These are phyloP conservation scores for Colletotrichum simmondsii DNA, from an alignment of 2,329 filamentous ascomycete genomes.

Conservation along the genomic window DNA sequence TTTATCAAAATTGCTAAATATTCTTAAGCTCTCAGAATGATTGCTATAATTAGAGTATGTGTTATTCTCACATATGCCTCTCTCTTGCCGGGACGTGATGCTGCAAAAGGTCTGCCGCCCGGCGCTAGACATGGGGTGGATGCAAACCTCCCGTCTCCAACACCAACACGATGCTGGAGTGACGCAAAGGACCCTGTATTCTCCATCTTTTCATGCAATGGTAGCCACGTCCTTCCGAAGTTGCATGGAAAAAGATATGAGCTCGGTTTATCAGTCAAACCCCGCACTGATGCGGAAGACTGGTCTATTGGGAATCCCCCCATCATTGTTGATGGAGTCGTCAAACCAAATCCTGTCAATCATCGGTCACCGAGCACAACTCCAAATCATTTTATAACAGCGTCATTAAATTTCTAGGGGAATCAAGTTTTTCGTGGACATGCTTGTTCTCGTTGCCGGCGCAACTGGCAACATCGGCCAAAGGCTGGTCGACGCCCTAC, in stretches of 20 bases:
- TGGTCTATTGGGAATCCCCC: too few relatives aligned
- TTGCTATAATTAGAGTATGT: too few relatives aligned
- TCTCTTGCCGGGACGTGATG: not conserved
- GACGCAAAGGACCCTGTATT: not conserved
- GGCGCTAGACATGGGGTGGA: not conserved
- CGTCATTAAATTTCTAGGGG: too few relatives aligned
- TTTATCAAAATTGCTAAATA: too few relatives aligned
- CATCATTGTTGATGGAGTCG: too few relatives aligned
- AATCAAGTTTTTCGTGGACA: not conserved
- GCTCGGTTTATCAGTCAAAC: not conserved
- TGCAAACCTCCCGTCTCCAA: not conserved
- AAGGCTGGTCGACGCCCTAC: not conserved
- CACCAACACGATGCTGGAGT: not conserved
- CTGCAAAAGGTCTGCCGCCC: not conserved
- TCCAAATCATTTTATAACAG: too few relatives aligned
- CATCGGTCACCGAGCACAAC: too few relatives aligned
- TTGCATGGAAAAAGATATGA: not conserved
- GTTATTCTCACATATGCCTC: too few relatives aligned
- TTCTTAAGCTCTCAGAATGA: too few relatives aligned
- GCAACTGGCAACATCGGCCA: not conserved
- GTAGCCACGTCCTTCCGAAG: not conserved
- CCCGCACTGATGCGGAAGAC: too few relatives aligned
- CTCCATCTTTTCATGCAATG: not conserved
- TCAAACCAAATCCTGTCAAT: too few relatives aligned
- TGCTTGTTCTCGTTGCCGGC: not conserved